These are phyloP conservation scores for Plasmodium yoelii DNA, from an alignment of 169 alveolate genomes.

Conservation along the genomic window DNA sequence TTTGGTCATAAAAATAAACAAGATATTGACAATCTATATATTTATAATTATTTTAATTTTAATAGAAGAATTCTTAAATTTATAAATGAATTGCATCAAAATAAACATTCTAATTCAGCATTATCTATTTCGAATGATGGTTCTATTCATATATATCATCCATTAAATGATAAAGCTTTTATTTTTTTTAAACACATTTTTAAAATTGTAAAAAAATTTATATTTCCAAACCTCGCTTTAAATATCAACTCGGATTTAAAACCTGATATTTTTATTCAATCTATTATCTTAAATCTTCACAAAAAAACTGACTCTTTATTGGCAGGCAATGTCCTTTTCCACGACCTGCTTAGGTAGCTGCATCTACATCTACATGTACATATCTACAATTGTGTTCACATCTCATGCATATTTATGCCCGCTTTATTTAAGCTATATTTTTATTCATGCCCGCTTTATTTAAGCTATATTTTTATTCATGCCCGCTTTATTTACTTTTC, in stretches of 20 bases:
- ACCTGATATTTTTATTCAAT: slow-evolving; percentile 47
- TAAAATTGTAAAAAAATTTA: slow-evolving; percentile 15
- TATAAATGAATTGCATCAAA: slow-evolving; percentile 25
- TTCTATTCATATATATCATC: slow-evolving; percentile 22
- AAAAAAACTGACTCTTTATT: slow-evolving; percentile 11
- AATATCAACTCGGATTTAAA: slow-evolving; percentile 21
- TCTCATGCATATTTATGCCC: background rate
- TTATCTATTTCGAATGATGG: slow-evolving; percentile 68
- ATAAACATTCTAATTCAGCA: slow-evolving; percentile 32
- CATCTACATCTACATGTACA: no score
- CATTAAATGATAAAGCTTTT: slow-evolving; percentile 10
- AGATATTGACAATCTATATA: slow-evolving; percentile 29
- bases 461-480: background rate
- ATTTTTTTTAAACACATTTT: slow-evolving; percentile 19
- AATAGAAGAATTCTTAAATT: slow-evolving; percentile 59
- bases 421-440: background rate
- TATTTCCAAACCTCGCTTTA: slow-evolving; percentile 53
- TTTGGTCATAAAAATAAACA: slow-evolving; percentile 27
- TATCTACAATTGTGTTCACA: background rate
- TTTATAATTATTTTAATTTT: slow-evolving; percentile 39
- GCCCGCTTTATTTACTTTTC: background rate
- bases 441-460: background rate
- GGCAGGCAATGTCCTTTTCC: slow-evolving; percentile 15
- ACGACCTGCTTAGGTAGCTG: slow-evolving; percentile 54
- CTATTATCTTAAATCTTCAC: slow-evolving; percentile 26